A percentile compares a stretch with the other conserved stretches of the same genome.
phyloP scores from a whole-genome alignment of 352 stramenopile genomes.

The Globisporangium uncinulatum region DNA sequence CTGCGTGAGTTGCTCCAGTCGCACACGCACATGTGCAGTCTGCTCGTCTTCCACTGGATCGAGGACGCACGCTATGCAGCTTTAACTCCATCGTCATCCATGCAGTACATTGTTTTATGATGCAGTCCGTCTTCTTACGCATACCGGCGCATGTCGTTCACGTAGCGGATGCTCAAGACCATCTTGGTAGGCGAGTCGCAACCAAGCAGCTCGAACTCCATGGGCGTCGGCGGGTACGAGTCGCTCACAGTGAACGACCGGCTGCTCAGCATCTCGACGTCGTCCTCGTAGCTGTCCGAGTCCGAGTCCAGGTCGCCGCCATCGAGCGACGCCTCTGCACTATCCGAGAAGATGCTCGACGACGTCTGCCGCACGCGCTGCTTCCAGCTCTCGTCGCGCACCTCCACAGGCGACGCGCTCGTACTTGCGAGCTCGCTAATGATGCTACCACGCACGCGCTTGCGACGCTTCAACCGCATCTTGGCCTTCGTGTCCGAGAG shows the following conservation, averaged over 20 bases:
- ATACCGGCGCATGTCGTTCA: constrained; percentile 85
- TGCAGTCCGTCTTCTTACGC: constrained; percentile 20
- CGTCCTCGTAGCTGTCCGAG: constrained; percentile 60
- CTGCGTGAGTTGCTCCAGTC: no score
- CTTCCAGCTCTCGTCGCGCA: constrained; percentile 66
- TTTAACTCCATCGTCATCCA: no score
- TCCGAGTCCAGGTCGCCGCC: constrained; percentile 29
- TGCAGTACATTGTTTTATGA: neutral
- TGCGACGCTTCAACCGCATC: constrained; percentile 69
- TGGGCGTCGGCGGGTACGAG: constrained; percentile 40
- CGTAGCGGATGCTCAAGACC: constrained; percentile 77
- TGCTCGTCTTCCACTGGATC: no score
- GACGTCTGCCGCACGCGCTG: constrained; percentile 40
- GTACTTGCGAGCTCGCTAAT: constrained; percentile 55
- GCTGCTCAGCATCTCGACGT: constrained; percentile 53
- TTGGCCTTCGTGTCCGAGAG: constrained; percentile 65
- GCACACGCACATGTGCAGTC: no score
- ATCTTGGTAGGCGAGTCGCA: constrained; percentile 56
- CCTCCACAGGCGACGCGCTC: constrained; percentile 34
- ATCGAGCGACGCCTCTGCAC: constrained; percentile 1
- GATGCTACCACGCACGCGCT: constrained; percentile 75
- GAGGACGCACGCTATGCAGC: no score
- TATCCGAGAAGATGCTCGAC: constrained; percentile 30
- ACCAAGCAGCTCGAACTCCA: constrained; percentile 41
- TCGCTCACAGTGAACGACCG: constrained; percentile 48